Evolutionary conservation across 495 filamentous ascomycete species (phyloP), one percentile per base, ranked within the genome.

Genomic region (Xanthoparmelia taractica): DNA sequence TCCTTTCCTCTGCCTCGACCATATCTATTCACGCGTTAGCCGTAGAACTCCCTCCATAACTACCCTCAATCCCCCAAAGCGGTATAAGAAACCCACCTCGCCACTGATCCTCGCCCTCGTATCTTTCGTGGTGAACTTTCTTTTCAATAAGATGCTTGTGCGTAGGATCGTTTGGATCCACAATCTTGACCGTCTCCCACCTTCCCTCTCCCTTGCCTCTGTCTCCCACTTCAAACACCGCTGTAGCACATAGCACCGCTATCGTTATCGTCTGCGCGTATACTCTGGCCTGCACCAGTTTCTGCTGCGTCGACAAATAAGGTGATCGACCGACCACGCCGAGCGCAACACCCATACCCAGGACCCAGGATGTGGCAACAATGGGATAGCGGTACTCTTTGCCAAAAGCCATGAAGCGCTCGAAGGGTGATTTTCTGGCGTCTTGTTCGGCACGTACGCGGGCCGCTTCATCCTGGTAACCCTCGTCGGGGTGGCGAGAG

Each of bases 201-300:
- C 69, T 64, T 25, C 92, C 92, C 71, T 83, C 83, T 23, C 88
- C 90, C 67, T 80, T 82, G 65, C 80, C 82, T 61, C 88, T 87
- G 73, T 98, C 94, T 8, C 82, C 82, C 36, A 92, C 87, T 85
- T 98, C 94, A 71, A 97, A 88, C 23, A 84, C 91, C 45, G 95
- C 93, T 63, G 85, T 89, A 37, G 90, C 91, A 69, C 96, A 78
- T 64, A 98, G 76, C 59, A 97, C 90, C 70, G 88, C 89, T 23
- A 98, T 76, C 57, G 94, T 97, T 69, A 96, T 76, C 20, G 91
- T 92, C 78, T 98, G 94, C n/a, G 94, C 94, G 77, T 97, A 97
- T 65, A 98, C 87, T 80, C 94, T 85, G 13, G 95, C 95, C 80
- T 98, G 94, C 25, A 98, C 94, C 33, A 98, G 78, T 80, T 98